Evolutionary conservation across 2,329 filamentous ascomycete species (phyloP).

Genomic region (Alternaria triticimaculans): DNA sequence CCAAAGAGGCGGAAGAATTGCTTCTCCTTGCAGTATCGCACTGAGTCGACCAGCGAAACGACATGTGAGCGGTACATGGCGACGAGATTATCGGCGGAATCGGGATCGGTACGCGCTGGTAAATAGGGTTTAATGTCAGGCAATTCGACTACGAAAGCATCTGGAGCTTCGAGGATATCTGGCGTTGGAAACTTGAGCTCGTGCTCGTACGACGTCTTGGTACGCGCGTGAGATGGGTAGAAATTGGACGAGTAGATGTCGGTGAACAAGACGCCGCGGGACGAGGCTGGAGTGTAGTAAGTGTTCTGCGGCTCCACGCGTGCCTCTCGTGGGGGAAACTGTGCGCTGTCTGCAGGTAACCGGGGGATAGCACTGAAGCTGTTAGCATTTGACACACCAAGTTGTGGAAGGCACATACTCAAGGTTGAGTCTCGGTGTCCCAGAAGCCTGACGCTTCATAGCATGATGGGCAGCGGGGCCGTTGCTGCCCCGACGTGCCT

Average conservation of each 20-base stretch:
- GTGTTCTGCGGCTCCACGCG: constrained; percentile 37
- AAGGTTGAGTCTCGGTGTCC: constrained; percentile 44
- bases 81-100: constrained; percentile 83
- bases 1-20: constrained; percentile 95
- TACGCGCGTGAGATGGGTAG: constrained; percentile 45
- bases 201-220: constrained; percentile 64
- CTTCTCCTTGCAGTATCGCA: constrained; percentile 95
- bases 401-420: constrained; percentile 27
- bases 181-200: constrained; percentile 68
- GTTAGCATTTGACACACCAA: constrained; percentile 12
- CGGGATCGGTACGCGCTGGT: constrained; percentile 80
- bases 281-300: constrained; percentile 47
- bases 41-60: constrained; percentile 92
- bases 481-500: constrained; percentile 27
- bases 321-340: constrained; percentile 50
- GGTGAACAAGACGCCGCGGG: constrained; percentile 54
- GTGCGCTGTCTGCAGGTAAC: constrained; percentile 57
- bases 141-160: constrained; percentile 76
- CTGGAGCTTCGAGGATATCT: constrained; percentile 62
- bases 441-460: constrained; percentile 42
- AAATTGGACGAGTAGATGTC: constrained; percentile 54
- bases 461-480: constrained; percentile 30
- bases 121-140: constrained; percentile 86
- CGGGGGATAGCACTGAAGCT: constrained; percentile 50
- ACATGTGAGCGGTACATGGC: constrained; percentile 94